Evolutionary conservation across 768 basidiomycete species (phyloP), one percentile per base, ranked within the genome.

Genomic region (Pulveroboletus ravenelii): DNA sequence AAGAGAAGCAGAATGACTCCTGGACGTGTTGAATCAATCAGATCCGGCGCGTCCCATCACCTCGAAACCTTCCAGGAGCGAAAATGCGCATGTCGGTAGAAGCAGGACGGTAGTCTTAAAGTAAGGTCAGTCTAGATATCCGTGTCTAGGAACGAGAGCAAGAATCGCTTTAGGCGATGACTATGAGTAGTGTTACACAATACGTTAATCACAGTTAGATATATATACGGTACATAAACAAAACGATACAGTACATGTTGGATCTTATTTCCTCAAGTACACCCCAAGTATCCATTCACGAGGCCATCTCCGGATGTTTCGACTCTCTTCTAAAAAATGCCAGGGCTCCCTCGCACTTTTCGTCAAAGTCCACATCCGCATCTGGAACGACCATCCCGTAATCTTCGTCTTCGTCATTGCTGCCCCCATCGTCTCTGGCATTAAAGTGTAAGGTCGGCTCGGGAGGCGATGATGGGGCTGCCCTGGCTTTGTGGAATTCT

Each of bases 11-110:
- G 58, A 55, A 39, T 85, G 72, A 41, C 72, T 94, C 62, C 95
- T 65, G 94, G 93, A 89, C 87, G 78, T 59, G 71, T 87, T 85
- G 93, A 94, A 95, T 97, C 94, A 85, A 87, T 87, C 89, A 78
- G 71, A 70, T 45, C 60, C 62, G 6, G 25, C 25, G 25, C 25
- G 53, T 62, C 39, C 43, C 49, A 47, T 27, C 38, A 54, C 25
- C 51, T 53, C 41, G 59, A 66, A 80, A 85, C 82, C 82, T 66
- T 59, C 77, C 18, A 65, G 80, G 56, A 52, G 57, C 15, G 27
- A 52, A 40, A 27, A 38, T 56, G 53, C 47, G 49, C 51, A 30
- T 87, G 74, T 76, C 80, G 83, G 82, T 87, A 75, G 5, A 56
- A 56, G 52, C 56, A 78, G 89, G 86, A 82, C 78, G 91, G 76